Evolutionary conservation across 1,284 basidiomycete species (phyloP).

Genomic region (Irpex sp.): DNA sequence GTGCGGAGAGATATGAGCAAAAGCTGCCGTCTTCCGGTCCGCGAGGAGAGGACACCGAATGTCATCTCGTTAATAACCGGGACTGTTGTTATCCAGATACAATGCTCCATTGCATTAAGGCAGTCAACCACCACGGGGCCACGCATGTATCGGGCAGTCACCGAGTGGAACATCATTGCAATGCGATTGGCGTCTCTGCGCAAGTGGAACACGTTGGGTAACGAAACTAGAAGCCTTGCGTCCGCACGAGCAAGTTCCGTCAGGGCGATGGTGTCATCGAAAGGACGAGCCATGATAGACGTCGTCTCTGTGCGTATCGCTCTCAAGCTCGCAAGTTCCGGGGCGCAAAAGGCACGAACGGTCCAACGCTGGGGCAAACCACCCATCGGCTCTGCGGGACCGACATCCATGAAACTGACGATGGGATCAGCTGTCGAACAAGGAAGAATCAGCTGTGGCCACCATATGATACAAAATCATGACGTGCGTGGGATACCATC

Average conservation of each 20-base stretch:
- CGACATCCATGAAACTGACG: slow-evolving; percentile 5
- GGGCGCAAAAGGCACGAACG: neutral
- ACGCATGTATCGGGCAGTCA: neutral
- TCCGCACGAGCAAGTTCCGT: neutral
- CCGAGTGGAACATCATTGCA: neutral
- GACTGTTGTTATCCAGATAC: neutral
- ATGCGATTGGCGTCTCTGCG: neutral
- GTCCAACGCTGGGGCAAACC: neutral
- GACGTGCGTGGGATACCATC: slow-evolving; percentile 12
- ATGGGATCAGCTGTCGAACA: slow-evolving; percentile 12
- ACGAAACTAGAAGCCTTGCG: neutral
- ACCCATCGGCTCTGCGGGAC: neutral
- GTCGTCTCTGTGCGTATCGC: neutral
- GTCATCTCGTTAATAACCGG: slow-evolving; percentile 9
- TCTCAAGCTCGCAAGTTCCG: neutral
- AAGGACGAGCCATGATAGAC: neutral
- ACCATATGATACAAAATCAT: slow-evolving; percentile 9
- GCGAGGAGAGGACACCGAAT: slow-evolving; percentile 8
- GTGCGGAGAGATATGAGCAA: neutral
- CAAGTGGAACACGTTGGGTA: neutral
- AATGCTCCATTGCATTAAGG: neutral
- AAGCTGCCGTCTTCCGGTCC: slow-evolving; percentile 5
- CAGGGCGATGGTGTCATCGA: neutral
- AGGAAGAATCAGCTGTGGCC: slow-evolving; percentile 1
- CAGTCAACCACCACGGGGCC: neutral